phyloP scores from a whole-genome alignment of 257 asterid species.

The Jaltomata sinuosa region DNA sequence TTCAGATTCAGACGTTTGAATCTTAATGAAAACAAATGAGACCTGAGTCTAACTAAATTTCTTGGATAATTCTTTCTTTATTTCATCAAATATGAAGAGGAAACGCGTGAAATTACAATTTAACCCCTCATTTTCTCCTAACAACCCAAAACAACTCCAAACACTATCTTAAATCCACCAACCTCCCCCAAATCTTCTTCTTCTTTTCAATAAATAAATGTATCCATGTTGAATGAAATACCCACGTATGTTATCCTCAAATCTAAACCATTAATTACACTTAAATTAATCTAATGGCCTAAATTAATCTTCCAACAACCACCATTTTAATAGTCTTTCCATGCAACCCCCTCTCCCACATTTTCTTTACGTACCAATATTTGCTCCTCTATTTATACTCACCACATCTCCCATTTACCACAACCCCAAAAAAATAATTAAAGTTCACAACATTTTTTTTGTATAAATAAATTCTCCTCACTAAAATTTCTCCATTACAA shows the following conservation, averaged over 20 bases:
- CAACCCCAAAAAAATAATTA: neutral
- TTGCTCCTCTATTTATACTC: slow-evolving; percentile 33
- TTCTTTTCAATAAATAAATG: neutral
- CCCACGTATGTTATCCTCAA: slow-evolving; percentile 19
- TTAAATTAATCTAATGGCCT: too few species aligned
- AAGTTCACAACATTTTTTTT: neutral
- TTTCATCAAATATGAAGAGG: neutral
- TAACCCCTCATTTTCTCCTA: neutral
- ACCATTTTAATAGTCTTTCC: slow-evolving; percentile 8
- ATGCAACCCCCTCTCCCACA: neutral
- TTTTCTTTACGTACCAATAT: slow-evolving; percentile 51
- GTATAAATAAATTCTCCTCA: neutral
- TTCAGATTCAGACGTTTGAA: too few species aligned
- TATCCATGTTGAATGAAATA: slow-evolving; percentile 7
- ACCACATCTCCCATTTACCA: slow-evolving; percentile 14
- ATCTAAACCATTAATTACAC: slow-evolving; percentile 16
- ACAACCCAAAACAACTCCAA: neutral
- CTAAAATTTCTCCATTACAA: neutral
- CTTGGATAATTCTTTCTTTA: neutral
- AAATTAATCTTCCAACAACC: too few species aligned
- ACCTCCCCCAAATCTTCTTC: neutral
- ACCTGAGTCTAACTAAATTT: neutral
- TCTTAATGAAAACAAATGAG: too few species aligned
- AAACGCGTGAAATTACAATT: neutral
- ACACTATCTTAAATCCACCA: neutral